A percentile compares a stretch with the other conserved stretches of the same genome.
Conservation (phyloP, 176 grass and related monocot species). For the Calamus simplicifolius region DNA sequence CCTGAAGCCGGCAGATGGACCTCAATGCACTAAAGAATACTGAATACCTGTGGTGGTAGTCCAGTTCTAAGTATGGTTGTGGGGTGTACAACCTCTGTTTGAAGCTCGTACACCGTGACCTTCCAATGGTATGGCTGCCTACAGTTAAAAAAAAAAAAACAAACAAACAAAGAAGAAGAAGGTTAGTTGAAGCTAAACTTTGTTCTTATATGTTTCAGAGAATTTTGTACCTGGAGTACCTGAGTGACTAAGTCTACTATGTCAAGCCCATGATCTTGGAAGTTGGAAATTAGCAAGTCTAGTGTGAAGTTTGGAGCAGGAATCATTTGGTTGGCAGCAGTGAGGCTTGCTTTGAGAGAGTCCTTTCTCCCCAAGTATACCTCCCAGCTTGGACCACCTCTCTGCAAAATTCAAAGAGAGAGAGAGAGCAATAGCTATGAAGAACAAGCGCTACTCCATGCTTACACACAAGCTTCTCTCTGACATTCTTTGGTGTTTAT, state of each 20-base stretch:
- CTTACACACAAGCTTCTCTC: too few relatives aligned
- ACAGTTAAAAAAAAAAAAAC: neutral
- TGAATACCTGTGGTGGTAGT: constrained; percentile 3
- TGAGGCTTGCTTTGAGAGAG: constrained; percentile 36
- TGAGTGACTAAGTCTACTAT: constrained; percentile 47
- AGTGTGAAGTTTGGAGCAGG: constrained; percentile 48
- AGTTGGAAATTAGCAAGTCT: constrained; percentile 39
- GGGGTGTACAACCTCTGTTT: constrained; percentile 32
- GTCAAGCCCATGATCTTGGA: constrained; percentile 39
- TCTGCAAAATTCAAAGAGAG: constrained; percentile 17
- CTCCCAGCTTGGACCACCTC: constrained; percentile 41
- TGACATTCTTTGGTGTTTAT: too few relatives aligned
- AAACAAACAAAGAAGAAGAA: neutral
- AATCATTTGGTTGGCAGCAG: constrained; percentile 24
- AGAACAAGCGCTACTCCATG: too few relatives aligned
- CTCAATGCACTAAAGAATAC: constrained; percentile 24
- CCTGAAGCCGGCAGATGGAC: constrained; percentile 20
- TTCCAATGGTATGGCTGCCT: constrained; percentile 49
- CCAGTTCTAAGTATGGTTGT: constrained; percentile 11
- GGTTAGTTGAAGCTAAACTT: too few relatives aligned
- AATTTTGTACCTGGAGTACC: constrained; percentile 30
- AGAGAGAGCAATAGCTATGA: neutral
- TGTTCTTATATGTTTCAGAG: too few relatives aligned
- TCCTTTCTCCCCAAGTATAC: constrained; percentile 42
- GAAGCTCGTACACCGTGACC: constrained; percentile 42